Percentiles rank a stretch among this genome's conserved stretches.
These are phyloP conservation scores for Geotrichum reessii DNA, from an alignment of 1,139 yeast species.

Conservation along the genomic window DNA sequence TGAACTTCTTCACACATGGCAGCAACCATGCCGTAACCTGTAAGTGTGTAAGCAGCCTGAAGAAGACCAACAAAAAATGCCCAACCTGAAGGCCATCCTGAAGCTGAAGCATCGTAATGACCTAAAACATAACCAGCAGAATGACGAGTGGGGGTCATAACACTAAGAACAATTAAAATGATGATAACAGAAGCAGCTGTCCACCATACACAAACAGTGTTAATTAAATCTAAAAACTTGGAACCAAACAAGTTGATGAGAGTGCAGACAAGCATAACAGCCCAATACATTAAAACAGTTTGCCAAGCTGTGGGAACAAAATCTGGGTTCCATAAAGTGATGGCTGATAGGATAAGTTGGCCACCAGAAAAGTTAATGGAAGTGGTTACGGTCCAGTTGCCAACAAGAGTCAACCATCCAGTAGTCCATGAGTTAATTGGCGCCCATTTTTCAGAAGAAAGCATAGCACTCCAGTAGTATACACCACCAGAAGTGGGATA, in stretches of 20 bases:
- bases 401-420: constrained; percentile 20
- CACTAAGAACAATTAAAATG: constrained; percentile 24
- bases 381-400: constrained; percentile 21
- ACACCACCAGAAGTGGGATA: constrained; percentile 25
- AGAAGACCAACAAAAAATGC: constrained; percentile 53
- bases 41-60: constrained; percentile 71
- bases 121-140: constrained; percentile 25
- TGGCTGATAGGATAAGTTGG: constrained; percentile 17
- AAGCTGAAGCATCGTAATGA: constrained; percentile 26
- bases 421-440: constrained; percentile 19
- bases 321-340: constrained; percentile 17
- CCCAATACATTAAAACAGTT: constrained; percentile 23
- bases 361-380: constrained; percentile 20
- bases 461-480: constrained; percentile 23
- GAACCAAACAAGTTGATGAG: constrained; percentile 22
- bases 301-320: constrained; percentile 20
- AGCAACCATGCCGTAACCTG: constrained; percentile 77
- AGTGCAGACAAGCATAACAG: constrained; percentile 21
- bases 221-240: constrained; percentile 19
- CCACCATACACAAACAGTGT: constrained; percentile 25
- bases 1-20: constrained; percentile 80
- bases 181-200: constrained; percentile 23
- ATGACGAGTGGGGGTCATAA: constrained; percentile 21
- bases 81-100: constrained; percentile 27
- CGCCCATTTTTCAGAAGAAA: constrained; percentile 18